These are phyloP conservation scores for Amesomyces nigricolor DNA, from an alignment of 2,329 filamentous ascomycete genomes.

Conservation along the genomic window DNA sequence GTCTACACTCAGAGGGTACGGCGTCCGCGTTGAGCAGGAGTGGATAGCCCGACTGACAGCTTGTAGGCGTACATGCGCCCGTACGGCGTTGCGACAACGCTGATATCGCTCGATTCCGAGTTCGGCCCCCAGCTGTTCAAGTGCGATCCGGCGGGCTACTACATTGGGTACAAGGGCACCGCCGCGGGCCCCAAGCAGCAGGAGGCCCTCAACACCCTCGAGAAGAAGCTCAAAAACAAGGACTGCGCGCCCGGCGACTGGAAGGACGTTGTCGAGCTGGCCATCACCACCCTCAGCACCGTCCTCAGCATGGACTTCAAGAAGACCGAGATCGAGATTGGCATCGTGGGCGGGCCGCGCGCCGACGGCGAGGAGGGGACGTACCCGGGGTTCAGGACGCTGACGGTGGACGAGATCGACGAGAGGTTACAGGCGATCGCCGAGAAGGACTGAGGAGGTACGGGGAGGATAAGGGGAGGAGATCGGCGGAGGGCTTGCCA, in stretches of 20 bases:
- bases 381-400: slow-evolving; percentile 71
- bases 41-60: slow-evolving; percentile 20
- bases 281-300: slow-evolving; percentile 89
- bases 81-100: slow-evolving; percentile 87
- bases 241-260: slow-evolving; percentile 84
- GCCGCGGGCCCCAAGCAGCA: slow-evolving; percentile 97
- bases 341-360: slow-evolving; percentile 86
- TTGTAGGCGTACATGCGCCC: slow-evolving; percentile 88
- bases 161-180: slow-evolving; percentile 96
- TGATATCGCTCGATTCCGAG: slow-evolving; percentile 91
- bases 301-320: slow-evolving; percentile 99
- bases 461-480: slow-evolving; percentile 5
- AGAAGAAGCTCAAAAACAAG: slow-evolving; percentile 99
- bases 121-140: slow-evolving; percentile 94
- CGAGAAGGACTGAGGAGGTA: slow-evolving; percentile 74
- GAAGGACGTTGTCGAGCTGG: slow-evolving; percentile 97
- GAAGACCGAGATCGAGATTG: slow-evolving; percentile 97
- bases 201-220: slow-evolving; percentile 94
- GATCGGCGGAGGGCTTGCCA: slow-evolving; percentile 10
- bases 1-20: slow-evolving; percentile 93
- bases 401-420: slow-evolving; percentile 97
- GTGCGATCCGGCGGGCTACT: slow-evolving; percentile 97
- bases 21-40: slow-evolving; percentile 13
- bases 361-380: slow-evolving; percentile 78
- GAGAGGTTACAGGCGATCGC: slow-evolving; percentile 96